Evolutionary conservation across 23 red algal species (phyloP), one percentile per base, ranked within the genome.

Genomic region (Rhodosorus marinus): DNA sequence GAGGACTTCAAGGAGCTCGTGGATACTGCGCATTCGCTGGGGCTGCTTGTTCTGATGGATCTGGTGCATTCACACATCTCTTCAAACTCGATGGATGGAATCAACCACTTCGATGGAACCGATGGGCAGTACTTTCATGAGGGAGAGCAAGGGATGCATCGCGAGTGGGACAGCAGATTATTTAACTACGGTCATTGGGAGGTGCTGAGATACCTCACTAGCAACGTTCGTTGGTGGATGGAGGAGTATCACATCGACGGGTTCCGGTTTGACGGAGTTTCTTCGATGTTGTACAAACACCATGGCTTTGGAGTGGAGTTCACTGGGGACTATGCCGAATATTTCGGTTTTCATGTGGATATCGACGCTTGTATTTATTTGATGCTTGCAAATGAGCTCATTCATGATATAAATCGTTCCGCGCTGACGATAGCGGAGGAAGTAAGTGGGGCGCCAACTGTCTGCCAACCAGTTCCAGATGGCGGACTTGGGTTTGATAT

Each of bases 211-310:
- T 98, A 86, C 49, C 50, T 98, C 26, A 64, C 86, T 22, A 73
- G 63, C 57, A 98, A 98, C 42, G 52, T 86, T 29, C 70, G 90
- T 23, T 98, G 77, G 78, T 98, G 70, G 33, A 79, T 98, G 60
- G 90, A 98, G 34, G 90, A 98, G 57, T 98, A 98, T 58, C 90
- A 85, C 66, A 86, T 98, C 67, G 90, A 98, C 65, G 90, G 90
- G 17, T 98, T 98, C 60, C 78, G 90, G 47, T 98, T 98, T 78
- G 90, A 98, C 35, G 90, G 90, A 0, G 79, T 98, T 5, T 86
- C 90, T n/a, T 74, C 64, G 2, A 98, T 98, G 90, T 31, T 98
- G 1, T 98, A 98, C 59, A 59, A 70, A 35, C 90, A 98, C 32
- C 81, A 82, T 31, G 90, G 90, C 56, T 68, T 98, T 49, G 79